Evolutionary conservation across 352 stramenopile species (phyloP), one percentile per base, ranked within the genome.

Genomic region (Plasmopara muralis): DNA sequence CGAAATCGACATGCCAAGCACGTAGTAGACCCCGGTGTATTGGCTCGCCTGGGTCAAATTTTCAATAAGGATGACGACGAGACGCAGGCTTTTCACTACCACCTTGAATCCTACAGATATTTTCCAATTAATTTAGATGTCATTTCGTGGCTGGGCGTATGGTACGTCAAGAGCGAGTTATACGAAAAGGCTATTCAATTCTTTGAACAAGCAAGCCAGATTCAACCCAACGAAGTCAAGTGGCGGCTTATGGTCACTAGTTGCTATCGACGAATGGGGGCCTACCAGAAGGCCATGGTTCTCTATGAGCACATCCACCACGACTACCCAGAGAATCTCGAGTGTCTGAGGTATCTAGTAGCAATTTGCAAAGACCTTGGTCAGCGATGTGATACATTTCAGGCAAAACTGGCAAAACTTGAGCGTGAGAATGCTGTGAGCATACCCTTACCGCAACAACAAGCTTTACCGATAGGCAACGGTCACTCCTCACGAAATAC

Each of bases 111-210:
- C 47, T 98, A 98, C 51, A 69, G 93, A 31, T 89, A 96, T 54
- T 97, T 97, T 58, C 95, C 95, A 7, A 84, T 97, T 48, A 97
- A 98, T 64, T 70, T 98, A 20, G 93, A 98, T 61, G 91, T 98
- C 37, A 98, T 98, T 49, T 95, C 83, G 9, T 98, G 90, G 91
- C 85, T 98, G 38, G 95, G 92, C 14, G 88, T 98, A 14, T 98
- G 93, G 93, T 98, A 97, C 58, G 92, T 98, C 53, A 97, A 98
- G 66, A 91, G 86, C 33, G 93, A 98, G 58, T 75, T 98, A 60
- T 98, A 98, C 63, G 93, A 98, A 60, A 97, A 97, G 62, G 92
- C 89, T 9, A 97, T 98, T 43, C 74, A 95, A 43, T 98, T 97
- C 64, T 98, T 98, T 51, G 81, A 98, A 59, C 78, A 90, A 20